Conservation (phyloP, 768 basidiomycete species). For the Melanogaster broomeanus region DNA sequence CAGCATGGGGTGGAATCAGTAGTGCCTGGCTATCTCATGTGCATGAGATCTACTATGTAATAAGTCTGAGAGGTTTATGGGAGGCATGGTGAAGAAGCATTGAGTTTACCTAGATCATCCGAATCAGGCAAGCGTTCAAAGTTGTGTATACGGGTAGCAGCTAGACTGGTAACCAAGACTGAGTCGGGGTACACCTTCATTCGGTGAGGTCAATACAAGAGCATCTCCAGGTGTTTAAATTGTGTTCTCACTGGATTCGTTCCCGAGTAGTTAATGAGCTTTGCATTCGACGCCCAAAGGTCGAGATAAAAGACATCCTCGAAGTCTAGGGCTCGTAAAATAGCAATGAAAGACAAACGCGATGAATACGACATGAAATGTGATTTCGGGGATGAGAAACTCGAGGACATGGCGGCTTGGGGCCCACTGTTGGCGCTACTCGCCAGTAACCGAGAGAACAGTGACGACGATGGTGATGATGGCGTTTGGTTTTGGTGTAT, state of each 20-base stretch:
- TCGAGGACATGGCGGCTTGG: slow-evolving; percentile 25
- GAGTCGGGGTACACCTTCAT: slow-evolving; percentile 76
- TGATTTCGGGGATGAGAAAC: slow-evolving; percentile 64
- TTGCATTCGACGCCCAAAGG: slow-evolving; percentile 75
- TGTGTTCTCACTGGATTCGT: slow-evolving; percentile 65
- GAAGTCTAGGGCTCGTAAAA: slow-evolving; percentile 81
- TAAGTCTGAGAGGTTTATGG: slow-evolving; percentile 31
- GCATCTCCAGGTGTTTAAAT: background rate
- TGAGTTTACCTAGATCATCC: too few relatives aligned
- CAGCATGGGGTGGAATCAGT: slow-evolving; percentile 90
- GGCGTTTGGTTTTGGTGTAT: too few relatives aligned
- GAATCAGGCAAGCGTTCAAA: too few relatives aligned
- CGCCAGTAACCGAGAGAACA: too few relatives aligned
- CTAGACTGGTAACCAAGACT: too few relatives aligned
- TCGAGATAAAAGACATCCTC: too few relatives aligned
- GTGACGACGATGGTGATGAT: too few relatives aligned
- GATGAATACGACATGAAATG: slow-evolving; percentile 76
- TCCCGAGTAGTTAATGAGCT: slow-evolving; percentile 61
- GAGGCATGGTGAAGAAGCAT: slow-evolving; percentile 98
- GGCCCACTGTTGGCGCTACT: background rate
- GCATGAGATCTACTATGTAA: background rate
- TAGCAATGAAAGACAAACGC: slow-evolving; percentile 84
- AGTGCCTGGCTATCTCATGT: slow-evolving; percentile 52
- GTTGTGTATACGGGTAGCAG: too few relatives aligned
- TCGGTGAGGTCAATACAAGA: background rate